phyloP scores from a whole-genome alignment of 129 eudicot genomes.

The carrot (Daucus carota) region DNA sequence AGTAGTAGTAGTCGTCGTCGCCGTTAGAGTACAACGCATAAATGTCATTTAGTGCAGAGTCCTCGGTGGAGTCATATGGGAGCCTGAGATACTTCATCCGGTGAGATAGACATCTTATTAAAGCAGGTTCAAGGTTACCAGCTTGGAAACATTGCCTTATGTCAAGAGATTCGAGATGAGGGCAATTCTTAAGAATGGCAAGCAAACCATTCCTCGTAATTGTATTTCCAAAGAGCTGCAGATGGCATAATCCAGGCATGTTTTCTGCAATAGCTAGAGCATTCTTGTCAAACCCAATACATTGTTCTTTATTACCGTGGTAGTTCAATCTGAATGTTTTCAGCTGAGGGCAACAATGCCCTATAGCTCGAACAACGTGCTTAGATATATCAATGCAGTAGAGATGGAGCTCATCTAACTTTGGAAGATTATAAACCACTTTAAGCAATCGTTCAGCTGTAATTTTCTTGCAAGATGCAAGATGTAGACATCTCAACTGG shows the following conservation, averaged over 20 bases:
- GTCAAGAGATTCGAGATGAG: constrained; percentile 61
- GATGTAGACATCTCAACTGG: constrained; percentile 36
- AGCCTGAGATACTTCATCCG: constrained; percentile 39
- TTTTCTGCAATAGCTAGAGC: constrained; percentile 56
- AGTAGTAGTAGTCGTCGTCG: too few species aligned
- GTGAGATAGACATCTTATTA: constrained; percentile 35
- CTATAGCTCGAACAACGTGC: constrained; percentile 28
- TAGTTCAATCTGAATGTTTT: constrained; percentile 43
- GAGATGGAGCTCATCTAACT: constrained; percentile 50
- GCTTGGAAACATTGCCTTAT: constrained; percentile 52
- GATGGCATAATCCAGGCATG: too few species aligned
- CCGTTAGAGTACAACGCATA: too few species aligned
- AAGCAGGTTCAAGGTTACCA: constrained; percentile 23
- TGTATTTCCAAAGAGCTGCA: constrained; percentile 51
- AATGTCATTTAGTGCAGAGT: constrained; percentile 26
- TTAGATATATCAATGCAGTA: constrained; percentile 13
- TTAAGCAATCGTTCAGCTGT: constrained; percentile 21
- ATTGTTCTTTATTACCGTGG: constrained; percentile 11
- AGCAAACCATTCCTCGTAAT: constrained; percentile 55
- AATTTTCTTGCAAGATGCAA: constrained; percentile 29
- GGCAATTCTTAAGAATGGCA: constrained; percentile 55
- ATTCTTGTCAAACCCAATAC: constrained; percentile 29
- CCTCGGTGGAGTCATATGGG: constrained; percentile 44
- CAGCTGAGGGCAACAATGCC: constrained; percentile 38
- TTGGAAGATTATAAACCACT: constrained; percentile 32